Conservation (phyloP, 768 basidiomycete genomes). For the Sarcodon sp. region DNA sequence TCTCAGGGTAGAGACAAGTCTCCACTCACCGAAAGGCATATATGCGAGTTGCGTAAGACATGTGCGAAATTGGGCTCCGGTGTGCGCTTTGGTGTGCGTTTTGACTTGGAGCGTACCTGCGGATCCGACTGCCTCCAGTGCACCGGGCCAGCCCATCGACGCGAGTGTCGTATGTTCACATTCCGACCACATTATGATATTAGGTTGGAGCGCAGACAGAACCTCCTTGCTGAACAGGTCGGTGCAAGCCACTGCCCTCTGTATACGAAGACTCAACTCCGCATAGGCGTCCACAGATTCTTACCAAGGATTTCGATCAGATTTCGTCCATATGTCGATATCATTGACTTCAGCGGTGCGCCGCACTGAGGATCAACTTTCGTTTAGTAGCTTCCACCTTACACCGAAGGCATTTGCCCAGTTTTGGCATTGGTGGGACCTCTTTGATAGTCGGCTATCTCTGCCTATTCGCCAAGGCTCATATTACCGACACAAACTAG, state of each 20-base stretch:
- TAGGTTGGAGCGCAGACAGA: constrained; percentile 37
- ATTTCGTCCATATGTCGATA: constrained; percentile 86
- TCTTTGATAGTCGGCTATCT: constrained; percentile 70
- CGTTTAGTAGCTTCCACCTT: constrained; percentile 68
- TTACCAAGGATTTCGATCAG: constrained; percentile 79
- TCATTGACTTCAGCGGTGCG: constrained; percentile 63
- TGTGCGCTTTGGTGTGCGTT: constrained; percentile 77
- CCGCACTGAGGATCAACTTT: constrained; percentile 14
- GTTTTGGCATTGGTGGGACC: constrained; percentile 86
- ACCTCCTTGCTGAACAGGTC: constrained; percentile 33
- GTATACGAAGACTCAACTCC: constrained; percentile 4
- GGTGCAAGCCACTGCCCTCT: constrained; percentile 3
- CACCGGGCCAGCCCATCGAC: constrained; percentile 44
- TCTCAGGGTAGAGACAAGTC: not conserved
- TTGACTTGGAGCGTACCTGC: constrained; percentile 75
- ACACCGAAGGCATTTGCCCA: constrained; percentile 77
- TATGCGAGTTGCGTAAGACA: constrained; percentile 37
- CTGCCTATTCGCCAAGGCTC: constrained; percentile 88
- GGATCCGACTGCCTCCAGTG: constrained; percentile 53
- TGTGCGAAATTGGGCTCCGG: constrained; percentile 79
- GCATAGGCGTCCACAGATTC: constrained; percentile 49
- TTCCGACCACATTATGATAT: constrained; percentile 78
- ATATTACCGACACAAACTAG: constrained; percentile 49
- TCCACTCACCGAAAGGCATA: not conserved
- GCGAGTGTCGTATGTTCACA: constrained; percentile 68